Base-by-base conservation (phyloP, 1,284 basidiomycete species). In the Puccinia triticina region DNA sequence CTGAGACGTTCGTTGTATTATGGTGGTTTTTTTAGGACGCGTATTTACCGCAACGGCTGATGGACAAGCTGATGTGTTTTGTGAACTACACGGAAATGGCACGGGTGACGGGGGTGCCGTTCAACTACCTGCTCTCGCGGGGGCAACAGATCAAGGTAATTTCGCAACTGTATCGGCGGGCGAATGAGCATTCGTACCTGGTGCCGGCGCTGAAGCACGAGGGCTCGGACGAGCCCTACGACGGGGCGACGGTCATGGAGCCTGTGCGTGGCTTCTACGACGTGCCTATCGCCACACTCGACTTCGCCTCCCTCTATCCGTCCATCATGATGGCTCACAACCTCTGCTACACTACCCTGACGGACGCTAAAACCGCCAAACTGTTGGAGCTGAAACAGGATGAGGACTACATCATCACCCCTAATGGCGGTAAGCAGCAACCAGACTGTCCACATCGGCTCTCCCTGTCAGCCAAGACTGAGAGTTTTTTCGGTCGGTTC, bases 301-400 rank as follows among this genome's bases (percentile, higher is more conserved):
- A 98, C 90, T 98, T 98, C 88, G 95, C 94, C 82, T 97, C 95
- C 0, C 90, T 98, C 84, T 98, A 98, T 87, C 95, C 95, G 0
- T 98, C 96, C 0, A 98, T 98, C 88, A 98, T 98, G 95, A 97
- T 97, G 95, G 96, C 95, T 0, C 96, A 98, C 87, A 98, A 98
- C 86, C 88, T 98, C 0, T 98, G 95, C 87, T 98, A 98, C 86
- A 97, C 96, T 0, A 96, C 96, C 0, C 89, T 97, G 23, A 87
- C 96, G 32, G 93, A 96, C 84, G 93, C 92, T 86, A 81, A 84
- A 4, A 93, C 92, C 0, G 92, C 95, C 26, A 92, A 94, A 29
- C 90, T 92, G 21, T 88, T 97, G 8, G 88, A 89, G 12, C 89
- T 98, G 23, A 90, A 91, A 26, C 93, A 93, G 86, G 93, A 93